Evolutionary conservation across 352 stramenopile genomes (phyloP).

Genomic region (Nothophytophthora sp.): DNA sequence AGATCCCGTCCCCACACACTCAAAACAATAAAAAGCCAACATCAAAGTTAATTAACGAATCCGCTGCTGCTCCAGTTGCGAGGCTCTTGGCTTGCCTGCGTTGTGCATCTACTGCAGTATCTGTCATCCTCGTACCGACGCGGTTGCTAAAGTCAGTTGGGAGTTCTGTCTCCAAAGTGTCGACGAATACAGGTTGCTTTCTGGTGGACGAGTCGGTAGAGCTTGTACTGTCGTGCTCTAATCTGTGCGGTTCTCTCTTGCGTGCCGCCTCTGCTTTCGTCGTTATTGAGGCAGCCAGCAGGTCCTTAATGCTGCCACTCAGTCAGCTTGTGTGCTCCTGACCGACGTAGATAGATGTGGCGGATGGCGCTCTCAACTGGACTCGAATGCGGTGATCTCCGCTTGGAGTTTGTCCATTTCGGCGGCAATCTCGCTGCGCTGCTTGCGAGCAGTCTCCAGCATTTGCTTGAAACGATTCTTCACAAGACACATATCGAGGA

Average conservation of each 20-base stretch:
- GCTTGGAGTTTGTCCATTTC: constrained; percentile 61
- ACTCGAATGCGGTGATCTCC: constrained; percentile 48
- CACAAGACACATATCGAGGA: not conserved
- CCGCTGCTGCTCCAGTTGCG: constrained; percentile 13
- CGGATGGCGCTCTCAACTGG: constrained; percentile 23
- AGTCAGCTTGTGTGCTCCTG: not conserved
- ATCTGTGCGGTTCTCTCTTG: no score
- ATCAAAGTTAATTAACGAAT: constrained; percentile 35
- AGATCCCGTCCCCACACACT: constrained; percentile 9
- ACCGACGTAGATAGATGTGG: constrained; percentile 8
- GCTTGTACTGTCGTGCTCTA: no score
- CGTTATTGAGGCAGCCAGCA: no score
- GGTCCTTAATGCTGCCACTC: not conserved
- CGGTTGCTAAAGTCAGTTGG: no score
- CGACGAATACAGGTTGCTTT: no score
- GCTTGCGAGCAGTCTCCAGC: constrained; percentile 62
- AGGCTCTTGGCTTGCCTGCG: no score
- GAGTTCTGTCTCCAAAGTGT: no score
- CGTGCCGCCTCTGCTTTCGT: no score
- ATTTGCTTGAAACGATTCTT: constrained; percentile 85
- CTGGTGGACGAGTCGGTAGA: no score
- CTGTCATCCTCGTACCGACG: no score
- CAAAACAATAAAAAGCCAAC: constrained; percentile 32
- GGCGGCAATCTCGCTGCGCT: constrained; percentile 47
- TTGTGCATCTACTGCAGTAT: no score